A percentile compares a stretch with the other conserved stretches of the same genome.
These are phyloP conservation scores for Corylus americana DNA, from an alignment of 306 rosid species.

Conservation along the genomic window DNA sequence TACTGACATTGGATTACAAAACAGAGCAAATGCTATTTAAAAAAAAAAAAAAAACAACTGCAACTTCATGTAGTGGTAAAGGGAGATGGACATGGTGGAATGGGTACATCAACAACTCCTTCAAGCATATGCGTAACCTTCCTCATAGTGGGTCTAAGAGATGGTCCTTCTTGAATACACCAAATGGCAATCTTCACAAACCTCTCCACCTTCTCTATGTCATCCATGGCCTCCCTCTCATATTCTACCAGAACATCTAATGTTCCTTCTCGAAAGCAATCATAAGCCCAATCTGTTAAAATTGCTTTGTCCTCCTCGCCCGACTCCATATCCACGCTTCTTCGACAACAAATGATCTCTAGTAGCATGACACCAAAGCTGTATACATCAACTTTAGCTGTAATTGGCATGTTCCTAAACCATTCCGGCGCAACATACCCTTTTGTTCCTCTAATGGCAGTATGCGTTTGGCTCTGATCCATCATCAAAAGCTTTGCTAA, in stretches of 20 bases:
- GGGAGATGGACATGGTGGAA: constrained; percentile 35
- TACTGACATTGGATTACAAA: no score
- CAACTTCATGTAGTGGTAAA: neutral
- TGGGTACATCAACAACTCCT: constrained; percentile 32
- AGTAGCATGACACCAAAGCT: constrained; percentile 39
- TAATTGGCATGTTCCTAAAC: constrained; percentile 24
- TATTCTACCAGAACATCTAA: constrained; percentile 7
- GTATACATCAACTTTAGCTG: constrained; percentile 39
- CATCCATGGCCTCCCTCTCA: constrained; percentile 14
- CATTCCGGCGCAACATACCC: constrained; percentile 54
- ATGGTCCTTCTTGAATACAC: constrained; percentile 35
- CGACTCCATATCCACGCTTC: constrained; percentile 2
- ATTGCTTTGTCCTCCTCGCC: neutral
- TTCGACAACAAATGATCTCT: constrained; percentile 42
- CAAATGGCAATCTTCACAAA: constrained; percentile 32
- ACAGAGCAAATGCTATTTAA: no score
- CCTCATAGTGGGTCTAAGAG: constrained; percentile 37
- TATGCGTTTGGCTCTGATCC: constrained; percentile 36
- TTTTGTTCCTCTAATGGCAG: constrained; percentile 41
- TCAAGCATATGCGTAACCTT: constrained; percentile 43
- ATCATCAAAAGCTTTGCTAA: constrained; percentile 43
- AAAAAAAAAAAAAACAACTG: no score
- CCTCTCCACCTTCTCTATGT: constrained; percentile 27
- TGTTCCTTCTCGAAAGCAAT: constrained; percentile 27
- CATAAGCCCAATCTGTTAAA: constrained; percentile 36